Evolutionary conservation across 1,284 basidiomycete species (phyloP), one percentile per base, ranked within the genome.

Genomic region (Apiotrichum veenhuisii): DNA sequence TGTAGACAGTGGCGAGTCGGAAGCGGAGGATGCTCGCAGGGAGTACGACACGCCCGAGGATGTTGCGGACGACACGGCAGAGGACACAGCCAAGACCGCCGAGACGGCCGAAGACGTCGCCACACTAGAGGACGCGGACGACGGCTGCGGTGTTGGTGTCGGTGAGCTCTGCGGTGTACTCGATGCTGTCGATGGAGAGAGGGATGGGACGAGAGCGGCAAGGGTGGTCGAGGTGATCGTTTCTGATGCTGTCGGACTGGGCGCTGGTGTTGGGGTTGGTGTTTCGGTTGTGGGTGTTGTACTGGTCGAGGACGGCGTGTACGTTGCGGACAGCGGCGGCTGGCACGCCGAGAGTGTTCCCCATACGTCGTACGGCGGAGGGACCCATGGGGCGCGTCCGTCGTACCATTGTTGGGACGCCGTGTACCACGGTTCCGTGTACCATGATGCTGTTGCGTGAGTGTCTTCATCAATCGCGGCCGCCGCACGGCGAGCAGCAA

Each of bases 361-460:
- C 52, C 55, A 63, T 8, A 72, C 57, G 15, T 53, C 54, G 23
- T 47, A 48, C 5, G 73, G 73, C 5, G 70, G 30, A 72, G 64
- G 1, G 66, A 61, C 14, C 70, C 71, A 11, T 5, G 64, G 66
- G 12, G 70, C 72, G 5, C 59, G 63, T 8, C 44, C 33, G 52
- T 73, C 70, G 52, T 67, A 75, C 2, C 60, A 64, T 18, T 57
- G 48, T 45, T 59, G 47, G 36, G 45, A 50, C 1, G 57, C 40
- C 5, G 61, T 66, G 59, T 69, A 75, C 59, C 68, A 74, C 12
- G 69, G 47, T 37, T 64, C 59, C 17, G 69, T 69, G 49, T 70
- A 72, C 71, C 71, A 74, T 40, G 52, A 50, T 3, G 40, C 57
- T 58, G 27, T 34, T 38, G n/a, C 38, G 17, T n/a, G 25, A 40